phyloP scores from a whole-genome alignment of 2,329 filamentous ascomycete species.

The Fusarium sp. region DNA sequence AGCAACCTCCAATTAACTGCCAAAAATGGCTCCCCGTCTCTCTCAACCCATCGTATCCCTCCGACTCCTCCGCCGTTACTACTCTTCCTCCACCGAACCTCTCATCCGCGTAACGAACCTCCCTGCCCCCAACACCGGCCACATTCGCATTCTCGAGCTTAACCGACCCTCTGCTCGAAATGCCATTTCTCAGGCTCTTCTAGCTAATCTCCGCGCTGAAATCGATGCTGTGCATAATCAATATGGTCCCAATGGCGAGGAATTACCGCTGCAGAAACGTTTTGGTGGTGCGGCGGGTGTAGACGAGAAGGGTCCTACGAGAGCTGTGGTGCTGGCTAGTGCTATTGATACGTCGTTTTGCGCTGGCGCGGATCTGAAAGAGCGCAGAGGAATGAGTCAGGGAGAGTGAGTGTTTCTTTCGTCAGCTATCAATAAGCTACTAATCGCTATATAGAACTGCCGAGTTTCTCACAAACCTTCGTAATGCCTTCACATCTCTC shows the following conservation, averaged over 20 bases:
- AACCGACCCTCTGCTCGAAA: conserved; percentile 89
- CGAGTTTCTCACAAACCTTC: conserved; percentile 81
- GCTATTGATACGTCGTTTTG: conserved; percentile 91
- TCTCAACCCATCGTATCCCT: conserved; percentile 28
- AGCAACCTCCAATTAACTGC: background rate
- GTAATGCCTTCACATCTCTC: conserved; percentile 79
- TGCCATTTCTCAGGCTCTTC: conserved; percentile 84
- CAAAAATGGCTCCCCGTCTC: conserved; percentile 50
- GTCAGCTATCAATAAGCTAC: background rate
- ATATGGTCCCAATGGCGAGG: conserved; percentile 66
- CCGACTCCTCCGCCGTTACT: conserved; percentile 46
- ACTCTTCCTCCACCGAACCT: conserved; percentile 60
- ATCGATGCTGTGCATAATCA: conserved; percentile 76
- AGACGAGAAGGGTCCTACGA: conserved; percentile 68
- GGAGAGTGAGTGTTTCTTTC: conserved; percentile 72
- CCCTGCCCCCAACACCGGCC: conserved; percentile 81
- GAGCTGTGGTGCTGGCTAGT: conserved; percentile 85
- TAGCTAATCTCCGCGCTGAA: conserved; percentile 77
- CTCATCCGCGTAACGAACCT: conserved; percentile 78
- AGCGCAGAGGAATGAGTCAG: conserved; percentile 78
- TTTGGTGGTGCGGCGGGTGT: conserved; percentile 59
- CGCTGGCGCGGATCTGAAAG: conserved; percentile 93
- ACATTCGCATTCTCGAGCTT: conserved; percentile 88
- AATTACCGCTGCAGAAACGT: conserved; percentile 54
- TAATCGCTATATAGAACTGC: conserved; percentile 68